Conservation (phyloP, 2,329 filamentous ascomycete genomes). For the Chrysoporthe austroafricana region DNA sequence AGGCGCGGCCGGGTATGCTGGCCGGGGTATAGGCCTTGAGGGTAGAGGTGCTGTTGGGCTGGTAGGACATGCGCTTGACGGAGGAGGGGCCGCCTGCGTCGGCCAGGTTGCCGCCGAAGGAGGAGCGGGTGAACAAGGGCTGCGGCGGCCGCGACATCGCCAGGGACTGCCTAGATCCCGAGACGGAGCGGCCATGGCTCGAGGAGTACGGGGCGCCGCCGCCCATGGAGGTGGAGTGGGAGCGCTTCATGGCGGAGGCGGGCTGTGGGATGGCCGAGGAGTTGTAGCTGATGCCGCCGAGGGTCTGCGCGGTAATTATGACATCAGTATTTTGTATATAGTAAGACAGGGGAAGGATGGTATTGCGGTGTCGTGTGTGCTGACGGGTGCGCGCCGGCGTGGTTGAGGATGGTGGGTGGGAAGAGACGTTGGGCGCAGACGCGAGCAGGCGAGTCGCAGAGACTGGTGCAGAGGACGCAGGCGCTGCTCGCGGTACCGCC, state of each 20-base stretch:
- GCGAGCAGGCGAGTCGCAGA: conserved; percentile 26
- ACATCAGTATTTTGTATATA: conserved; percentile 1
- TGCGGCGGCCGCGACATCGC: conserved; percentile 83
- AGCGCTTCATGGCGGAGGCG: conserved; percentile 90
- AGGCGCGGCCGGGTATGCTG: conserved; percentile 48
- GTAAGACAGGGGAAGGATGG: conserved; percentile 24
- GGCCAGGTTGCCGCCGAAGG: conserved; percentile 76
- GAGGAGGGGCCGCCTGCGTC: conserved; percentile 83
- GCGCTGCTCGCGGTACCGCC: conserved; percentile 10
- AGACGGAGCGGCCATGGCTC: conserved; percentile 80
- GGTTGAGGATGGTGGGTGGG: conserved; percentile 43
- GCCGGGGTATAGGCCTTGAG: conserved; percentile 73
- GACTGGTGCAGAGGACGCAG: conserved; percentile 5
- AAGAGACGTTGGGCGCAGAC: conserved; percentile 24
- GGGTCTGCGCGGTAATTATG: conserved; percentile 62
- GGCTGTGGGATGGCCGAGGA: conserved; percentile 82
- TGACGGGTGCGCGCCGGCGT: conserved; percentile 48
- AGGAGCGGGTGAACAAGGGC: conserved; percentile 83
- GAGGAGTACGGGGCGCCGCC: conserved; percentile 63
- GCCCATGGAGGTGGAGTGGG: conserved; percentile 74
- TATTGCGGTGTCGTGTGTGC: conserved; percentile 23
- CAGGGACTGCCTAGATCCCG: conserved; percentile 82
- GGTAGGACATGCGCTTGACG: conserved; percentile 80
- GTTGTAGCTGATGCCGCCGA: conserved; percentile 82
- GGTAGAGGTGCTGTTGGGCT: conserved; percentile 61